Percentiles rank a stretch among this genome's conserved stretches.
These are phyloP conservation scores for Sugiyamaella neomexicana DNA, from an alignment of 1,139 yeast species.

Conservation along the genomic window DNA sequence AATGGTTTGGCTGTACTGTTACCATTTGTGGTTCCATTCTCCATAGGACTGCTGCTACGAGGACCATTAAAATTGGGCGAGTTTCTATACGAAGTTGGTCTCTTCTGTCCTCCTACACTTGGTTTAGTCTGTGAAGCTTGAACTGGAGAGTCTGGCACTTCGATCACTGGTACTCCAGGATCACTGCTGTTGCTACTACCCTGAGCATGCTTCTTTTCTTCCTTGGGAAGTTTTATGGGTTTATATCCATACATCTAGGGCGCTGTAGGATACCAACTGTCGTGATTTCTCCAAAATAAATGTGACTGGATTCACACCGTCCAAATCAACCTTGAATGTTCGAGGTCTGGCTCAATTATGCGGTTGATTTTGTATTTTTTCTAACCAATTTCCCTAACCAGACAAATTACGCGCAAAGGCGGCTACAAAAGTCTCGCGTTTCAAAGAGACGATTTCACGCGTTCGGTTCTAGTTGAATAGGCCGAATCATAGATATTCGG, in stretches of 20 bases:
- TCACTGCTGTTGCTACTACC: background rate
- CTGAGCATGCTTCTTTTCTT: background rate
- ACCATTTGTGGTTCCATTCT: constrained; percentile 2
- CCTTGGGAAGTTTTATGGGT: background rate
- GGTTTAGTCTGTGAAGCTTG: constrained; percentile 1
- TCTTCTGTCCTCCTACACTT: constrained; percentile 19
- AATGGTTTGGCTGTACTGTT: constrained; percentile 15
- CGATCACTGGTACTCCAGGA: constrained; percentile 18
- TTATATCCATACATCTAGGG: constrained; percentile 7
- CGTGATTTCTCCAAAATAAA: too few species aligned
- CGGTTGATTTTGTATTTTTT: constrained; percentile 6
- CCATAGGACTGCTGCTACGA: constrained; percentile 4
- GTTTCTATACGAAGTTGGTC: constrained; percentile 24
- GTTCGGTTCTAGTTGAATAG: background rate
- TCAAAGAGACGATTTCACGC: too few species aligned
- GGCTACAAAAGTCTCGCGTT: background rate
- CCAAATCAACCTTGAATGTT: background rate
- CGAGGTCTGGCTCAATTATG: constrained; percentile 5
- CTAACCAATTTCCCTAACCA: constrained; percentile 1
- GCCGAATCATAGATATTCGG: too few species aligned
- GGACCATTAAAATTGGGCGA: background rate
- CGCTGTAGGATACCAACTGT: too few species aligned
- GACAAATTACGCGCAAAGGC: background rate
- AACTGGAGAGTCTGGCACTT: constrained; percentile 27
- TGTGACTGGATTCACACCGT: too few species aligned